Evolutionary conservation across 495 filamentous ascomycete genomes (phyloP).

Genomic region (Aspergillus ostianus): DNA sequence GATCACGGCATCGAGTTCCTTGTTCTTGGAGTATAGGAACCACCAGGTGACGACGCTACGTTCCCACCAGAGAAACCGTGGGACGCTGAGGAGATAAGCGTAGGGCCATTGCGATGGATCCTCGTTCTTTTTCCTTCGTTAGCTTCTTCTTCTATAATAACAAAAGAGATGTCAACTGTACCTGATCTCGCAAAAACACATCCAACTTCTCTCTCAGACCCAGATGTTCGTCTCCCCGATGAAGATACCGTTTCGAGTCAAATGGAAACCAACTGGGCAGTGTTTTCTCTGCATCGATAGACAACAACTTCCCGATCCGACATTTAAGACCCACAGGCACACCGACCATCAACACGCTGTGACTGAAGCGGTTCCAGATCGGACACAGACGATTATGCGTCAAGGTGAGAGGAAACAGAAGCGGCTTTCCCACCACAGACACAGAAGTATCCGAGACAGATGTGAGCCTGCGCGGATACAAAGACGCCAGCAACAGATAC

Average conservation of each 20-base stretch:
- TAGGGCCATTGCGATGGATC: constrained; percentile 38
- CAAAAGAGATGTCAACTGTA: not conserved
- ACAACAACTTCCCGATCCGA: constrained; percentile 11
- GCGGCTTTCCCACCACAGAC: constrained; percentile 16
- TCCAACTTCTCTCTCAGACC: constrained; percentile 17
- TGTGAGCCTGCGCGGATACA: constrained; percentile 4
- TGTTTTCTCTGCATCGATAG: constrained; percentile 11
- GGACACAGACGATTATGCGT: constrained; percentile 13
- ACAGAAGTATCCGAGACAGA: constrained; percentile 11
- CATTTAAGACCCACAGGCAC: constrained; percentile 14
- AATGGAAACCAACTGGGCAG: constrained; percentile 13
- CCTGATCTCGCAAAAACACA: constrained; percentile 10
- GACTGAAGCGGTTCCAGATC: constrained; percentile 12
- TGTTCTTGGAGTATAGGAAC: constrained; percentile 65
- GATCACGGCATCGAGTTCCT: constrained; percentile 63
- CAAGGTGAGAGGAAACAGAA: constrained; percentile 15
- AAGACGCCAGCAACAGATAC: no score
- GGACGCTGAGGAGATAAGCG: constrained; percentile 68
- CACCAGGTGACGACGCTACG: constrained; percentile 81
- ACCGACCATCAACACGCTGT: constrained; percentile 12
- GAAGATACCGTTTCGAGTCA: constrained; percentile 8
- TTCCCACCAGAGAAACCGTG: constrained; percentile 65
- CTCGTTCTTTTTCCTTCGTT: constrained; percentile 6
- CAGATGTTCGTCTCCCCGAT: constrained; percentile 13
- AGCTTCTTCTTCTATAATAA: not conserved